These are phyloP conservation scores for Diplodia mutila DNA, from an alignment of 2,329 filamentous ascomycete species.

Conservation along the genomic window DNA sequence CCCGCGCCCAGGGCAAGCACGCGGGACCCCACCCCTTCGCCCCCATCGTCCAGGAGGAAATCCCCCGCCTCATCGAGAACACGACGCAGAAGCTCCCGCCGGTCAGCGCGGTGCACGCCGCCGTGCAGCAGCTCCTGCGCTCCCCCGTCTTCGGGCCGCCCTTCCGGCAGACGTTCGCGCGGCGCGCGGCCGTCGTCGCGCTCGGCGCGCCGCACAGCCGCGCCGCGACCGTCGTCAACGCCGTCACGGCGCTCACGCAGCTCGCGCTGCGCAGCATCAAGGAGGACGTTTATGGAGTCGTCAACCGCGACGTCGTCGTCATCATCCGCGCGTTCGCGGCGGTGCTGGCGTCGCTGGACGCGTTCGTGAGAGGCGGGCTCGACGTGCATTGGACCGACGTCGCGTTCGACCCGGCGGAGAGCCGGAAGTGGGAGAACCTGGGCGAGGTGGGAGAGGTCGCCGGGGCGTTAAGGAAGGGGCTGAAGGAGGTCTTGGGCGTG, in stretches of 20 bases:
- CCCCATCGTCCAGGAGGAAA: constrained; percentile 31
- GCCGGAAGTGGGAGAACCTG: constrained; percentile 44
- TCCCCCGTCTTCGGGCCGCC: constrained; percentile 59
- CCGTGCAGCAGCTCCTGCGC: constrained; percentile 28
- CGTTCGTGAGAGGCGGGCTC: constrained; percentile 60
- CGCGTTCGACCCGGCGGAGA: constrained; percentile 55
- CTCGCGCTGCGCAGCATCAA: constrained; percentile 73
- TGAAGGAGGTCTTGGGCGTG: constrained; percentile 67
- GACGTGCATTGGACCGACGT: constrained; percentile 81
- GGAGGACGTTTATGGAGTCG: constrained; percentile 84
- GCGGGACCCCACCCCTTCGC: constrained; percentile 16
- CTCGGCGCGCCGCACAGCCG: constrained; percentile 75
- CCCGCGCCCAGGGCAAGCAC: constrained; percentile 50
- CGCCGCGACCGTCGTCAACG: constrained; percentile 46
- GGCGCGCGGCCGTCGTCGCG: constrained; percentile 67
- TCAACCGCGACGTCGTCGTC: constrained; percentile 76
- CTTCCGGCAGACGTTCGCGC: constrained; percentile 71
- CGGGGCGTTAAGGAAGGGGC: constrained; percentile 64
- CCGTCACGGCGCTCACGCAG: constrained; percentile 68
- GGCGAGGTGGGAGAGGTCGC: constrained; percentile 73
- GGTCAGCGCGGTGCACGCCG: neutral
- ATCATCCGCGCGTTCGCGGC: constrained; percentile 74
- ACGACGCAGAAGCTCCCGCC: constrained; percentile 4
- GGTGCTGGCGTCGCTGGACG: constrained; percentile 70
- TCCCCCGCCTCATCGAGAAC: constrained; percentile 10